Evolutionary conservation across 108 stramenopile species (phyloP).

Genomic region (Skeletonema potamos): DNA sequence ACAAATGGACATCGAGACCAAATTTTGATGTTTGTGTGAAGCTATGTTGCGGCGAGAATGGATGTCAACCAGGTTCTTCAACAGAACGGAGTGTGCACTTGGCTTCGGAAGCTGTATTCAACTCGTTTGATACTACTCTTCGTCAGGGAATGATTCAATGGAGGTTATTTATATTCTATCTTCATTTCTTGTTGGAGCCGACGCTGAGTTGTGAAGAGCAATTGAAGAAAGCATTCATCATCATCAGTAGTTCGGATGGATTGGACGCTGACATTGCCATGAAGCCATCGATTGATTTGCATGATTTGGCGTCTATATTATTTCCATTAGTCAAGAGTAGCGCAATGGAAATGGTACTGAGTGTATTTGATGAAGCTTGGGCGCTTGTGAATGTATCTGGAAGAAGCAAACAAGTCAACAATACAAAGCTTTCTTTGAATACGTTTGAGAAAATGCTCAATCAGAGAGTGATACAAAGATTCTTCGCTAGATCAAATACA

Average conservation of each 20-base stretch:
- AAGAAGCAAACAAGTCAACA: neutral
- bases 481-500: conserved; percentile 2
- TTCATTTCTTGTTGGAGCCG: conserved; percentile 28
- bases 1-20: conserved; percentile 24
- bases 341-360: conserved; percentile 1
- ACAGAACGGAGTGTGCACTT: neutral
- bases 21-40: conserved; percentile 25
- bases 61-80: neutral
- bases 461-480: conserved; percentile 5
- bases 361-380: conserved; percentile 33
- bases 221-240: conserved; percentile 21
- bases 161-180: conserved; percentile 29
- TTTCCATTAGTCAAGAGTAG: conserved; percentile 32
- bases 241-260: neutral
- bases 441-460: conserved; percentile 30
- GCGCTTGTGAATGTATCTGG: conserved; percentile 3
- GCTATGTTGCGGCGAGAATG: conserved; percentile 1
- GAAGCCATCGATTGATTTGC: conserved; percentile 23
- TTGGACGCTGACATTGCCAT: conserved; percentile 2
- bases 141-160: conserved; percentile 19
- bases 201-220: conserved; percentile 10
- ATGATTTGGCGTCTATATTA: conserved; percentile 18
- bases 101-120: conserved; percentile 18
- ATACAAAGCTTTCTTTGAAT: conserved; percentile 14
- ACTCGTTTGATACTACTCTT: conserved; percentile 16